Evolutionary conservation across 208 protist genomes (phyloP).

Genomic region (Crithidia acanthocephali): DNA sequence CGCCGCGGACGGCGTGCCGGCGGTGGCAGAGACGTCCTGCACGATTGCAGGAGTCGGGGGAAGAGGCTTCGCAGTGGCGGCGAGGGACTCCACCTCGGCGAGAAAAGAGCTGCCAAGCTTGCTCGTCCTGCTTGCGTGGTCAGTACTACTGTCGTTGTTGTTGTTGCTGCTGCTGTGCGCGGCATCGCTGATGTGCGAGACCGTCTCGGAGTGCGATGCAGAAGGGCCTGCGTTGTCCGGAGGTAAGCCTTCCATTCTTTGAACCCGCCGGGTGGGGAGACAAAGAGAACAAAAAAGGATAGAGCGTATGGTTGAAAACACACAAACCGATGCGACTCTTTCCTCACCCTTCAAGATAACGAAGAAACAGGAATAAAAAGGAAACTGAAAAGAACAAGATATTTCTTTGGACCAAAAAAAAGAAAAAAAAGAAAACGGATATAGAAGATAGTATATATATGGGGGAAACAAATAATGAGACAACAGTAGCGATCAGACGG

Average conservation of each 20-base stretch:
- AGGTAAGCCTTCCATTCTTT: not conserved
- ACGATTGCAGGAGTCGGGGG: not conserved
- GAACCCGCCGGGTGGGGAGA: not conserved
- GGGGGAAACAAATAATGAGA: too few species aligned
- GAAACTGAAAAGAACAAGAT: not conserved
- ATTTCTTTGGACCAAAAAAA: not conserved
- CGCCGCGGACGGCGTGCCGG: slow-evolving; percentile 1
- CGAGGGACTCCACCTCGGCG: not conserved
- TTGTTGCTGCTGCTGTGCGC: too few species aligned
- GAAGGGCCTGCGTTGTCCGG: not conserved
- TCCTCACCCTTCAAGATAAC: too few species aligned
- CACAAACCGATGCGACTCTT: too few species aligned
- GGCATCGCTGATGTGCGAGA: too few species aligned
- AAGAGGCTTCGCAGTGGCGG: not conserved
- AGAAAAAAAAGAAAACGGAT: not conserved
- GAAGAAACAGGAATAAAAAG: too few species aligned
- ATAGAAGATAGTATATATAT: not conserved
- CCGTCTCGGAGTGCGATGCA: not conserved
- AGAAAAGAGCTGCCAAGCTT: too few species aligned
- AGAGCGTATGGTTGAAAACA: too few species aligned
- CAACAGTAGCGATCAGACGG: too few species aligned
- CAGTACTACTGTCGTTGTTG: too few species aligned
- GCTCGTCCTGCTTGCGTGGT: too few species aligned
- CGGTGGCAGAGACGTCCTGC: not conserved
- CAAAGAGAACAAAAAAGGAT: not conserved